Conservation (phyloP, 192 early-diverging fungal genomes). For the Gonapodya sp. region DNA sequence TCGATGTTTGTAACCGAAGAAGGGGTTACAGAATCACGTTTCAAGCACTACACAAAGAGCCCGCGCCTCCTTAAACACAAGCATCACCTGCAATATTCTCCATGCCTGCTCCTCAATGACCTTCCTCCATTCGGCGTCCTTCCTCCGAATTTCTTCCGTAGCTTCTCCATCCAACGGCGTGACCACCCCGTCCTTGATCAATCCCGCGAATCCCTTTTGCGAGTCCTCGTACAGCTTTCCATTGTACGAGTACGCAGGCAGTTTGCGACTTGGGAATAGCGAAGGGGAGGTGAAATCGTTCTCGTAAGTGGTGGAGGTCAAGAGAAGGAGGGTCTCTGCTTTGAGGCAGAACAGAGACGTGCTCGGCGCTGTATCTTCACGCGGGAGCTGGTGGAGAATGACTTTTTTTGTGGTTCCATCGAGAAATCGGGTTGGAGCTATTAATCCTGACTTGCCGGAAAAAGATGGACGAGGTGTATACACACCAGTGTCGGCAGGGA, state of each 20-base stretch:
- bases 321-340: conserved; percentile 2
- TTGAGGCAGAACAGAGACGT: not conserved
- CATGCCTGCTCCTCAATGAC: not conserved
- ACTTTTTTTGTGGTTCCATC: not conserved
- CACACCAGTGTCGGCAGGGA: not conserved
- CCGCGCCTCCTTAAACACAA: too few relatives aligned
- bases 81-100: not conserved
- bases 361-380: not conserved
- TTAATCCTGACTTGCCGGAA: not conserved
- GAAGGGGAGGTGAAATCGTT: not conserved
- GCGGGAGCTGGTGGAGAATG: not conserved
- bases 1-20: not conserved
- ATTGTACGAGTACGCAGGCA: not conserved
- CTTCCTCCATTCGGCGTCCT: not conserved
- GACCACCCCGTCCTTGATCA: not conserved
- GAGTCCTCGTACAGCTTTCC: not conserved
- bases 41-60: too few relatives aligned
- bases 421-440: not conserved
- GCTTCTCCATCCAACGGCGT: not conserved
- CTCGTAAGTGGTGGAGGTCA: not conserved
- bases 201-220: not conserved
- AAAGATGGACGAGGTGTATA: not conserved
- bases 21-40: not conserved
- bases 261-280: not conserved
- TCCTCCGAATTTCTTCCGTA: not conserved